phyloP scores from a whole-genome alignment of 108 stramenopile genomes.

The Schizochytrium sp. region DNA sequence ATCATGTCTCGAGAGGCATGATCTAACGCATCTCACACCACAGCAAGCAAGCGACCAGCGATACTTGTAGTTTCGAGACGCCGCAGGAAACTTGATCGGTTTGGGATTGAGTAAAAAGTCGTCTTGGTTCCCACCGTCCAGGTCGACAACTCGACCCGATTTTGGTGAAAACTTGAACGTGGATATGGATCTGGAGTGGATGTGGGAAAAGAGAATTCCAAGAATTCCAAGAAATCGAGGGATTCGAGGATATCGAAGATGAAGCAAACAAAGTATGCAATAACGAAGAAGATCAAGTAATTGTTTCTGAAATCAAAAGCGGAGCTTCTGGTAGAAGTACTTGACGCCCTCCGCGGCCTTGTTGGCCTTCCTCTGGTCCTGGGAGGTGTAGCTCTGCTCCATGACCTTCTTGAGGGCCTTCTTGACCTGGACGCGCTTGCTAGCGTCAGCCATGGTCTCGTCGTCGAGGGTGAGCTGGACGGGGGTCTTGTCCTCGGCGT shows the following conservation, averaged over 20 bases:
- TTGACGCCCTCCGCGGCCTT: conserved; percentile 88
- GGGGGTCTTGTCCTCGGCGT: conserved; percentile 77
- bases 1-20: too few species aligned
- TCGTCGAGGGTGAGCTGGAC: conserved; percentile 71
- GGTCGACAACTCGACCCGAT: too few species aligned
- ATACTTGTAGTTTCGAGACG: too few species aligned
- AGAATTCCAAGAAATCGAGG: neutral
- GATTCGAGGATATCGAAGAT: neutral
- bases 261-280: neutral
- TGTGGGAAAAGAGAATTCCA: neutral
- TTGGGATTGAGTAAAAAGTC: too few species aligned
- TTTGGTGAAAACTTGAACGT: too few species aligned
- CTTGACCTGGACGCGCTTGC: conserved; percentile 66
- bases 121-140: too few species aligned
- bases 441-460: conserved; percentile 89
- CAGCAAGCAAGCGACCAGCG: too few species aligned
- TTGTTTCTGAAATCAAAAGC: conserved; percentile 78
- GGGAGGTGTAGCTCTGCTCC: conserved; percentile 91
- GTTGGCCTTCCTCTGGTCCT: conserved; percentile 92
- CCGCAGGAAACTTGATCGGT: too few species aligned
- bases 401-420: conserved; percentile 96
- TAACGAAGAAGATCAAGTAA: neutral
- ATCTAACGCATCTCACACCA: too few species aligned
- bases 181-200: too few species aligned
- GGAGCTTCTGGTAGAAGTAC: conserved; percentile 97